Conservation (phyloP, 2,329 filamentous ascomycete species). For the Fusarium verrucosum region DNA sequence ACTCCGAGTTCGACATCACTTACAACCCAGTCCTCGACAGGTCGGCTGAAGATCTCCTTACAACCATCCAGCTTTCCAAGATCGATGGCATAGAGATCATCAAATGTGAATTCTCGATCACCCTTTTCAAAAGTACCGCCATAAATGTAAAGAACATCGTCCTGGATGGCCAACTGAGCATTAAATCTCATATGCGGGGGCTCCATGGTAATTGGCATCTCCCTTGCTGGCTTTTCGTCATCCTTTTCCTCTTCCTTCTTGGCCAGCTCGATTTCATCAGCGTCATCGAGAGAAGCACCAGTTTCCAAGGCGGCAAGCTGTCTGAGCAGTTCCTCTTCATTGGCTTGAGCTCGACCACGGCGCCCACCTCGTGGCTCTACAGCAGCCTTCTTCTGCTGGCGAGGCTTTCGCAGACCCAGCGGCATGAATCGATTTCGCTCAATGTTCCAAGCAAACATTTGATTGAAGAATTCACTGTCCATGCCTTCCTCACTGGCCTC, state of each 20-base stretch:
- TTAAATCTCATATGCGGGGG: conserved; percentile 93
- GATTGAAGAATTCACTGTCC: conserved; percentile 96
- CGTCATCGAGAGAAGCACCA: conserved; percentile 69
- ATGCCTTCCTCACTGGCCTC: conserved; percentile 94
- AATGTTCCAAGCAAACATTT: conserved; percentile 91
- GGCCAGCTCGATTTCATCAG: conserved; percentile 60
- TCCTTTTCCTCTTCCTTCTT: conserved; percentile 63
- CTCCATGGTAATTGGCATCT: conserved; percentile 76
- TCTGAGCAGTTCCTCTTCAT: conserved; percentile 87
- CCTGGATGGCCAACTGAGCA: conserved; percentile 87
- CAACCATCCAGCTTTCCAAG: conserved; percentile 95
- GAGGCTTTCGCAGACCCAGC: conserved; percentile 77
- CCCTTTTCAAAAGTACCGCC: conserved; percentile 96
- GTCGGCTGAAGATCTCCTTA: conserved; percentile 86
- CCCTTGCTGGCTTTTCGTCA: conserved; percentile 66
- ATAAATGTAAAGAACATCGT: conserved; percentile 92
- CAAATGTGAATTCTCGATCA: conserved; percentile 93
- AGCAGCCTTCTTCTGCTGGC: conserved; percentile 68
- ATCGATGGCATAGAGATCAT: conserved; percentile 92
- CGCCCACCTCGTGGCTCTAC: conserved; percentile 64
- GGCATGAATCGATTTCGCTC: conserved; percentile 96
- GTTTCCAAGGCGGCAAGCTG: conserved; percentile 88
- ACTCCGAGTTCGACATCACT: conserved; percentile 41
- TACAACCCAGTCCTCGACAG: conserved; percentile 84
- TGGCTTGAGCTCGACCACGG: conserved; percentile 82